Base-by-base conservation (phyloP, 2,329 filamentous ascomycete species). In the Pseudopithomyces maydicus region DNA sequence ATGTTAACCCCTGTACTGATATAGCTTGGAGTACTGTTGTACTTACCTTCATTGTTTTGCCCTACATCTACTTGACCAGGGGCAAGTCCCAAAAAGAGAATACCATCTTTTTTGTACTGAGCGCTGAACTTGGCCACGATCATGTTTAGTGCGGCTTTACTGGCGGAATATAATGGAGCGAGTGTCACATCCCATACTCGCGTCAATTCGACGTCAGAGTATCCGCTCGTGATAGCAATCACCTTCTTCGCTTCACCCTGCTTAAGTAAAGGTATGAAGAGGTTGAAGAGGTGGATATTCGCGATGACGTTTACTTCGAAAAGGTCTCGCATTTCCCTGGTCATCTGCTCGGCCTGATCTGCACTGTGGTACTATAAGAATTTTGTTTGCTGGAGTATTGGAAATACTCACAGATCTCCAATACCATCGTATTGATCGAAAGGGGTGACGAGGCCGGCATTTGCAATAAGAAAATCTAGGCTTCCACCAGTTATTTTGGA, bases 111-210 rank as follows among this genome's bases (percentile, higher is more conserved):
- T 45, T 72, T 75, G 58, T 83, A 82, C 59, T 82, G 72, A 0
- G 59, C 64, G 26, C 42, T 63, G 56, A 64, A 70, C 70, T 87
- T 87, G 58, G 81, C 81, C 1, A 84, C 71, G 1, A 79, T 74
- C n/a, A 81, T 69, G 63, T 87, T 87, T 38, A 82, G 17, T 0
- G 81, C 85, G 0, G 78, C 83, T 67, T 86, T 85, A 66, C 76
- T 80, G 23, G 78, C 75, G 1, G 80, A 60, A 59, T 87, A 88
- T 0, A 79, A 65, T 0, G 73, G 58, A 0, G 63, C 59, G 1
- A 70, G 51, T 0, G 74, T 66, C 43, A 85, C 61, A 0, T 76
- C 73, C 20, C 63, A 67, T 0, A 79, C 54, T 12, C 71, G 74
- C 51, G 74, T 76, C 1, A 83, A 50, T 1, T 83, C 79, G 0